Evolutionary conservation across 768 basidiomycete species (phyloP), one percentile per base, ranked within the genome.

Genomic region (Tricholoma furcatifolium): DNA sequence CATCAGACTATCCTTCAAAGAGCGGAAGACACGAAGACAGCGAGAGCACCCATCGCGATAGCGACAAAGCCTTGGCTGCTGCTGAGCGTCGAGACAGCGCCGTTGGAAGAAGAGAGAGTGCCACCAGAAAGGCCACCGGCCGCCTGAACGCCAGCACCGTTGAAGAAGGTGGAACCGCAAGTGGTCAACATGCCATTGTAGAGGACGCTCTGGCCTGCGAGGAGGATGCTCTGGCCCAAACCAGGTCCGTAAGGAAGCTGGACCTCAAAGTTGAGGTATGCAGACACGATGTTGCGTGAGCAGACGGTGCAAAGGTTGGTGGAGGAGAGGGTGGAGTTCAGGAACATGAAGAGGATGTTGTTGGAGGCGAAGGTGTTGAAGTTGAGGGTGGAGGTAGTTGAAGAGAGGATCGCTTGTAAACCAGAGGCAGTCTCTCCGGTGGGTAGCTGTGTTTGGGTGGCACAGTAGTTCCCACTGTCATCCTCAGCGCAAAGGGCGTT

Each of bases 271-370:
- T 73, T 68, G 68, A 91, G 84, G 79, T 91, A 99, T 8, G 83
- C 59, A 2, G 83, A 80, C 59, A 98, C 65, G 65, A 94, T 73
- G 57, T 79, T 79, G 66, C 88, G 82, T 11, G 91, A 84, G 84
- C 96, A 98, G 12, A 84, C 60, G 2, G 78, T 84, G 84, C 96
- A 98, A 40, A 97, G 85, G 20, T 69, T 47, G 23, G 67, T 60
- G n/a, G 74, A 67, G 23, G 77, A 34, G 64, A 80, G 70, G 55
- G 61, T 56, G 41, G 87, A 74, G 24, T 76, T 66, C 64, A 90
- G 78, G 84, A 89, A 84, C 59, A 98, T 75, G 88, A 91, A 97
- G 32, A 82, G 74, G 50, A 97, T 69, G 75, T 88, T 91, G 64
- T 79, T 79, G 42, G 71, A 58, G 41, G 60, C 55, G 71, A 77